These are phyloP conservation scores for Meripilus lineatus DNA, from an alignment of 1,284 basidiomycete species.

Conservation along the genomic window DNA sequence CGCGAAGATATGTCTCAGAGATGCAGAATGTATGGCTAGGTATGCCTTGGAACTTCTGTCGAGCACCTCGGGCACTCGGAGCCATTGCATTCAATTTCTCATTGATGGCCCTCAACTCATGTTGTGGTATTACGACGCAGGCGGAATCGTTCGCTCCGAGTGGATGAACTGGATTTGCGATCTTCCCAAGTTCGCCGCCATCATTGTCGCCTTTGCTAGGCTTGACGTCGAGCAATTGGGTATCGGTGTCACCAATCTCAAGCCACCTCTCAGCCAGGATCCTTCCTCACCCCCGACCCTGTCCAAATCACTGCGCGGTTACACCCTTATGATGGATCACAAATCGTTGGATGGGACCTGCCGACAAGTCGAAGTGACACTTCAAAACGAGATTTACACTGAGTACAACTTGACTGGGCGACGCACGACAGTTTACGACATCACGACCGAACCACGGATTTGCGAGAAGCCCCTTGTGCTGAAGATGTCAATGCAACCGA, in stretches of 20 bases:
- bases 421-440: conserved; percentile 3
- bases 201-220: conserved; percentile 3
- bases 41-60: conserved; percentile 1
- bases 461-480: background rate
- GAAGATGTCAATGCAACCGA: conserved; percentile 3
- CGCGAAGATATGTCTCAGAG: no score
- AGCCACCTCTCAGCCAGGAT: no score
- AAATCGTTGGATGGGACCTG: no score
- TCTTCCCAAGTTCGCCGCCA: conserved; percentile 7
- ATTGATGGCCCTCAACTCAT: no score
- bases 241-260: background rate
- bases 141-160: background rate
- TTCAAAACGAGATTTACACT: conserved; percentile 1
- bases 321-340: background rate
- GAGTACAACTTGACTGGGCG: conserved; percentile 5
- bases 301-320: background rate
- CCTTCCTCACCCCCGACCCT: background rate
- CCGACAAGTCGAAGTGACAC: background rate
- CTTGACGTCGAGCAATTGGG: background rate
- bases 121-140: conserved; percentile 10
- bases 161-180: background rate
- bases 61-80: background rate
- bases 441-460: background rate
- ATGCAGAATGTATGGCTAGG: no score
- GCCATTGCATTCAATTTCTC: background rate